Evolutionary conservation across 192 early-diverging fungal genomes (phyloP).

Genomic region (Phycomyces nitens): DNA sequence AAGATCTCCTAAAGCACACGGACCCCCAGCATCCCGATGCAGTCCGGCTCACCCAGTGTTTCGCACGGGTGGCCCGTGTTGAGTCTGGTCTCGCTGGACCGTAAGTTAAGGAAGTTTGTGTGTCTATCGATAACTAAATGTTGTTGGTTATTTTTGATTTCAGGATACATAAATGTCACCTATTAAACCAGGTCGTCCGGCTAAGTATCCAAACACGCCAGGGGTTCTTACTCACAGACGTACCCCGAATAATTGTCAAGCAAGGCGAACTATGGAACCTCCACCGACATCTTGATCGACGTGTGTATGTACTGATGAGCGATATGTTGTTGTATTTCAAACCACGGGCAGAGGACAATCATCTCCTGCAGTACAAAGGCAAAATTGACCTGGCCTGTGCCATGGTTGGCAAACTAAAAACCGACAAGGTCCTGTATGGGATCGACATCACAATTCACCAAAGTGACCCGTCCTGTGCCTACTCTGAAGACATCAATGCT

Average conservation of each 20-base stretch:
- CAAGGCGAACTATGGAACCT: neutral
- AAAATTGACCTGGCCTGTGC: slow-evolving; percentile 1
- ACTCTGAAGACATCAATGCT: neutral
- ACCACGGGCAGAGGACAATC: slow-evolving; percentile 9
- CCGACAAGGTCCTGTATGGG: slow-evolving; percentile 4
- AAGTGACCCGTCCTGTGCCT: neutral
- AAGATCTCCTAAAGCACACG: slow-evolving; percentile 6
- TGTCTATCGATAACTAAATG: slow-evolving; percentile 1
- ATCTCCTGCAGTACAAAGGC: slow-evolving; percentile 12
- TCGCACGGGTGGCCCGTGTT: slow-evolving; percentile 4
- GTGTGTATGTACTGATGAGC: slow-evolving; percentile 8
- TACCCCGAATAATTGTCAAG: slow-evolving; percentile 2
- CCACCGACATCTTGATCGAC: neutral
- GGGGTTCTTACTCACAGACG: neutral
- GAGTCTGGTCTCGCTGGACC: slow-evolving; percentile 6
- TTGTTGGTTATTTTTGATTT: too few relatives aligned
- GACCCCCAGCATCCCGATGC: slow-evolving; percentile 11
- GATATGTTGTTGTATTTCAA: slow-evolving; percentile 7
- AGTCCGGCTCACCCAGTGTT: slow-evolving; percentile 1
- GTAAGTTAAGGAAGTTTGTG: slow-evolving; percentile 8
- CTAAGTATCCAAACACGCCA: neutral
- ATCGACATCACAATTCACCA: neutral
- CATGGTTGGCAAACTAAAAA: slow-evolving; percentile 5
- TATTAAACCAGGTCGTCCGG: too few relatives aligned
- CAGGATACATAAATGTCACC: too few relatives aligned